These are phyloP conservation scores for Talinum fruticosum DNA, from an alignment of 148 eudicot genomes.

Conservation along the genomic window DNA sequence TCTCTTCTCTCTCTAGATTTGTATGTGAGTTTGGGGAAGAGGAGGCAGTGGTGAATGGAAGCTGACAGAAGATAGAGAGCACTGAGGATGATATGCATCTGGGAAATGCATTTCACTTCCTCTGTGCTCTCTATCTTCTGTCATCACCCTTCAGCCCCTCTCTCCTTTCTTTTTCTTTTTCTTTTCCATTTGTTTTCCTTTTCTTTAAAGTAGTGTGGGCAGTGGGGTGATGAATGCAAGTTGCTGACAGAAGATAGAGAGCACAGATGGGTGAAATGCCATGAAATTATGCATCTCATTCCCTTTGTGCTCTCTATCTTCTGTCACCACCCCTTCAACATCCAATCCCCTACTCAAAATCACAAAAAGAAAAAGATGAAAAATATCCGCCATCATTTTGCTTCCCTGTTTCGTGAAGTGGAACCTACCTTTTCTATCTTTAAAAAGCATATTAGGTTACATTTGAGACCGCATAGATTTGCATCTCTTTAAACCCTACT, in stretches of 20 bases:
- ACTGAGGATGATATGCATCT: constrained; percentile 36
- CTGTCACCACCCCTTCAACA: constrained; percentile 25
- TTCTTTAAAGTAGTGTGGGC: neutral
- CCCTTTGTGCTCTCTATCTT: constrained; percentile 41
- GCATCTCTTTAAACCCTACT: too few species aligned
- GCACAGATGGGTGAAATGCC: constrained; percentile 41
- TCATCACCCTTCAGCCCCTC: constrained; percentile 35
- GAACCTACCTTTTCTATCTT: too few species aligned
- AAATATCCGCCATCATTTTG: neutral
- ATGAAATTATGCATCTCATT: constrained; percentile 21
- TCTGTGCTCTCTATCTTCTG: constrained; percentile 43
- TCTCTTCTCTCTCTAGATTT: too few species aligned
- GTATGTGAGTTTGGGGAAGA: neutral
- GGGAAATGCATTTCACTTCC: constrained; percentile 27
- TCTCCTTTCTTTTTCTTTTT: constrained; percentile 7
- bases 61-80: constrained; percentile 49
- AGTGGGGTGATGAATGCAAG: neutral
- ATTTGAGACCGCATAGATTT: too few species aligned
- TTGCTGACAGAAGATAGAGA: constrained; percentile 47
- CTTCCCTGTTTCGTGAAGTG: too few species aligned
- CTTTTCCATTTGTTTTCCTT: neutral
- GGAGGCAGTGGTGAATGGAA: constrained; percentile 34
- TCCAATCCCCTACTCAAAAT: too few species aligned
- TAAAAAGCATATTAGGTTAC: too few species aligned
- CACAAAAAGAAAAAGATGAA: neutral